Evolutionary conservation across 2,329 filamentous ascomycete genomes (phyloP), one percentile per base, ranked within the genome.

Genomic region (Chrysosporium queenslandicum): DNA sequence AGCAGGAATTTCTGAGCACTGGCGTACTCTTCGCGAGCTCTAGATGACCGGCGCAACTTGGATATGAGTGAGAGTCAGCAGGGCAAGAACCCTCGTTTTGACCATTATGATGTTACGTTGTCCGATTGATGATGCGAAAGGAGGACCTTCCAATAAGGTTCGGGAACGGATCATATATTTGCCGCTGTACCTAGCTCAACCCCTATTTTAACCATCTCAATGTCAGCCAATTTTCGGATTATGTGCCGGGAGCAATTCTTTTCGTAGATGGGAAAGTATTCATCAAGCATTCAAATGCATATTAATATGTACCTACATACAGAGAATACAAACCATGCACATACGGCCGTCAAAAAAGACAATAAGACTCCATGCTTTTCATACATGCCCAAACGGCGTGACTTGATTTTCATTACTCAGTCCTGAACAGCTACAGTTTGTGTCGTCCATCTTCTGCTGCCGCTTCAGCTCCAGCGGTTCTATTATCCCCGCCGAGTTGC

Each of bases 11-110:
- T 36, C 39, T 29, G 49, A 51, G 29, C 27, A 45, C 20, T 51
- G 49, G 49, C 30, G 14, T 12, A 51, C 49, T 20, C 40, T 51
- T n/a, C 49, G 49, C 49, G 40, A 51, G 49, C 41, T 51, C 18
- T 42, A 30, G 16, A 8, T n/a, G 21, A 14, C 4, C 3, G 23
- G 20, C 25, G 27, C n/a, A 16, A 8, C 42, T 20, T 34, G 43
- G n/a, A 18, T 27, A 2, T 20, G 25, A 4, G 43, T 34, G 27
- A 6, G 11, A 30, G 27, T 30, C 5, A 11, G 27, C 27, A 30
- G 27, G 5, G 11, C 27, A 30, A 30, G 11, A 11, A 30, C 27
- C 27, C 27, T 6, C 11, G 27, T 30, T 30, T n/a, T n/a, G n/a
- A n/a, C n/a, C n/a, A n/a, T n/a, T n/a, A n/a, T n/a, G n/a, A n/a